Conservation (phyloP, 169 alveolate genomes). For the Plasmodium cynomolgi region DNA sequence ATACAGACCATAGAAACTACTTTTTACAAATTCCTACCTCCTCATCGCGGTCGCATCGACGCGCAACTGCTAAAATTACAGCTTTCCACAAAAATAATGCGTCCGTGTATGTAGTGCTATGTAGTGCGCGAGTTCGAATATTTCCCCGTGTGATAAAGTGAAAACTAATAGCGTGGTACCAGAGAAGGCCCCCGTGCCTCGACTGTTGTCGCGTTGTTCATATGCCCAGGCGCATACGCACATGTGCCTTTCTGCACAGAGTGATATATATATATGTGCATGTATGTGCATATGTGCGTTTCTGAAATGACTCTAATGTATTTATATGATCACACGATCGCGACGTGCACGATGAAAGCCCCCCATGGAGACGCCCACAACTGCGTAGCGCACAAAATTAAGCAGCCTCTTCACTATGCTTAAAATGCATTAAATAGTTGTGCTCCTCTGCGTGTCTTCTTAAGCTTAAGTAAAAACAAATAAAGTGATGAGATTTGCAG, state of each 20-base stretch:
- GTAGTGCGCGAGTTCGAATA: background rate
- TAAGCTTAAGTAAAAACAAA: background rate
- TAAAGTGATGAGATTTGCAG: background rate
- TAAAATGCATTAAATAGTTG: background rate
- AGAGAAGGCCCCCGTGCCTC: background rate
- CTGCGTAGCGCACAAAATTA: background rate
- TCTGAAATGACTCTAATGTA: background rate
- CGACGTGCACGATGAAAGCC: background rate
- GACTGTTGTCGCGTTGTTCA: background rate
- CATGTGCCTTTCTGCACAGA: background rate
- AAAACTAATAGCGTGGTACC: background rate
- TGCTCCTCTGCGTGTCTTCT: background rate
- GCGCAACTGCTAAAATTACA: background rate
- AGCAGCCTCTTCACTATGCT: background rate
- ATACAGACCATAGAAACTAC: too few relatives aligned
- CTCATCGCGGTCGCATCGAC: background rate
- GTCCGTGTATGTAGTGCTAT: background rate
- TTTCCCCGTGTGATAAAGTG: background rate
- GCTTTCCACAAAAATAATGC: background rate
- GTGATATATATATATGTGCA: background rate
- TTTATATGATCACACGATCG: background rate
- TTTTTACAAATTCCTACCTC: too few relatives aligned
- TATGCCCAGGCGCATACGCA: background rate
- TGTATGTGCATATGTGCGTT: background rate
- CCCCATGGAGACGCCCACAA: background rate